Evolutionary conservation across 2,329 filamentous ascomycete species (phyloP), one percentile per base, ranked within the genome.

Genomic region (Ophiostoma pallidulum): DNA sequence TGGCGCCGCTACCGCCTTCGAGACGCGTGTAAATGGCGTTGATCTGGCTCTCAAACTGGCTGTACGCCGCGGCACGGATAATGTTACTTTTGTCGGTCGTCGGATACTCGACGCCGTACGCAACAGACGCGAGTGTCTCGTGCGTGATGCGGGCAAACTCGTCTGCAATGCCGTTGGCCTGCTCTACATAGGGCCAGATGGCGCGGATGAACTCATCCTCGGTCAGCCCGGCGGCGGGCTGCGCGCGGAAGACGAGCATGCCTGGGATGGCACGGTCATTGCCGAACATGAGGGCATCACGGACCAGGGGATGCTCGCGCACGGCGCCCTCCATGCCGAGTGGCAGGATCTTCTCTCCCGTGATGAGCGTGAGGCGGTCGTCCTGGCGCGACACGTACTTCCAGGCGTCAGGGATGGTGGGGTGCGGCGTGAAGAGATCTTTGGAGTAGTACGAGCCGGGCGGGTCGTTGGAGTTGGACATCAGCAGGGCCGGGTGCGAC

Each of bases 31-130:
- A 61, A 1, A 62, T 42, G 0, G 56, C 59, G 9, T 57, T 32
- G 20, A 69, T 68, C 14, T 60, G 48, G 1, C 62, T 56, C 0
- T 57, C 59, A 44, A 71, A 70, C 24, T 58, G 53, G 5, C 51
- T 31, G 46, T 69, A 67, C 1, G 67, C 63, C 20, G 65, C 62
- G 1, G 63, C 60, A 4, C 70, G 63, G 48, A 72, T 72, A 53
- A 71, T 66, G 10, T 65, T 71, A 2, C 64, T 64, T 56, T 73
- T 72, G 51, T 72, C 70, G 0, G 69, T 72, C 14, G 58, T 59
- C 2, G 68, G 66, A 37, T 65, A 69, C 22, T 60, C 57, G 3
- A 62, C 53, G 16, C 59, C 58, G 7, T 49, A 50, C 3, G 62
- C 58, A 3, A 71, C 46, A 3, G 63, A 53, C 8, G 57, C 54